Evolutionary conservation across 169 alveolate genomes (phyloP).

Genomic region (Toxoplasma gondii): DNA sequence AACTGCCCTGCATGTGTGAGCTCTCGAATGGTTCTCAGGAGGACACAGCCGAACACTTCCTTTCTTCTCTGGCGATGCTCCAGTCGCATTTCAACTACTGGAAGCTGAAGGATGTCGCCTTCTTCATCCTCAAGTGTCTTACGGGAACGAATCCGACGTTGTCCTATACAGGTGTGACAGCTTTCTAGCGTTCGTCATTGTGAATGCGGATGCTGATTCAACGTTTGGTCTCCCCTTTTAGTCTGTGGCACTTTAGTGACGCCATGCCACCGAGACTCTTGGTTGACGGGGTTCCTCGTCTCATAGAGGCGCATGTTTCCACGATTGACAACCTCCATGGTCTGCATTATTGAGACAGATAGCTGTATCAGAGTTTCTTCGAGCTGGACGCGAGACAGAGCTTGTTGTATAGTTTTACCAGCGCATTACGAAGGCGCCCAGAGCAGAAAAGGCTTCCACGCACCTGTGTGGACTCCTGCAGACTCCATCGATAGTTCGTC

Average conservation of each 20-base stretch:
- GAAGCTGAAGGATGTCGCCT: conserved; percentile 73
- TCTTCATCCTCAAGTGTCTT: conserved; percentile 68
- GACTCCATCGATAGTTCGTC: too few species aligned
- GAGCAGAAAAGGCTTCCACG: too few species aligned
- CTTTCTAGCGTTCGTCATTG: not conserved
- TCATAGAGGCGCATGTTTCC: too few species aligned
- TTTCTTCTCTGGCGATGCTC: conserved; percentile 75
- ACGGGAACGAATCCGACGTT: conserved; percentile 61
- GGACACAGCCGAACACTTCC: conserved; percentile 76
- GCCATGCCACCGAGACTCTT: not conserved
- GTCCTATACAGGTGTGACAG: conserved; percentile 51
- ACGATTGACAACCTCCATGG: too few species aligned
- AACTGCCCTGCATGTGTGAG: too few species aligned
- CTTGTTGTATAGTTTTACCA: too few species aligned
- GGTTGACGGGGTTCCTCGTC: not conserved
- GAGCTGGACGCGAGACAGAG: too few species aligned
- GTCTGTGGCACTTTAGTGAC: not conserved
- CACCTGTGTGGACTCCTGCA: too few species aligned
- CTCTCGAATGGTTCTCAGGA: conserved; percentile 42
- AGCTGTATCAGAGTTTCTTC: too few species aligned
- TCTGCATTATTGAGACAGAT: too few species aligned
- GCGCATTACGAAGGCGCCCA: too few species aligned
- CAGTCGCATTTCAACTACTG: conserved; percentile 77
- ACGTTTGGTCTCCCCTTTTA: not conserved
- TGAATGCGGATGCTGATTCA: not conserved